Evolutionary conservation across 257 asterid genomes (phyloP), one percentile per base, ranked within the genome.

Genomic region (Solanum gracilifrons): DNA sequence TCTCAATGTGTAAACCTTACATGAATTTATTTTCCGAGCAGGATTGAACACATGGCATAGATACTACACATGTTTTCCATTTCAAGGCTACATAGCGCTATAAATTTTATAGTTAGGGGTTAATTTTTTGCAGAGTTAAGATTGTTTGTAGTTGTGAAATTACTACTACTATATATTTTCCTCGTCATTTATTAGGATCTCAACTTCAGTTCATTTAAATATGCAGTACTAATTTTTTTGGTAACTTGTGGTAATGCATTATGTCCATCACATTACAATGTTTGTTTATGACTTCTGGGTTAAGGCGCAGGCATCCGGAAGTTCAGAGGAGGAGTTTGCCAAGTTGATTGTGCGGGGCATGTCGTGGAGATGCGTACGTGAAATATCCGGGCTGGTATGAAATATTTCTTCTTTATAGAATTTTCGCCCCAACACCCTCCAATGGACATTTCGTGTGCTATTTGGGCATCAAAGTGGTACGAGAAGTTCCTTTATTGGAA

Each of bases 381-480:
- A 95, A 95, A 79, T 94, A 92, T 76, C 98, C 98, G 2, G 93
- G 96, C 90, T 95, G 98, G 99, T 96, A 96, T 55, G 95, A 92
- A 62, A 83, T 92, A 5, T 95, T 95, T 94, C 93, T 95, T 88
- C 83, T 95, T 89, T 94, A 93, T 88, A 89, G 95, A 79, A 97
- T 95, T 2, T 95, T 95, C 46, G 94, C 95, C 3, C 99, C 98
- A 5, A 92, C 64, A 92, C 95, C 87, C 92, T 96, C 21, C 86
- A 92, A 85, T 35, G 37, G 37, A 35, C 37, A 35, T 35, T 35
- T 35, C 37, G 37, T 35, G 37, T 35, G 37, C 37, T 35, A 35
- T 35, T 35, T 95, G 98, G 98, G 7, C 88, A 92, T 21, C 95
- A 92, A 12, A 92, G 91, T 16, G 86, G 82, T 32, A 88, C 96